A percentile compares a stretch with the other conserved stretches of the same genome.
Conservation (phyloP, 2,329 filamentous ascomycete genomes). For the Aureobasidium sp. region DNA sequence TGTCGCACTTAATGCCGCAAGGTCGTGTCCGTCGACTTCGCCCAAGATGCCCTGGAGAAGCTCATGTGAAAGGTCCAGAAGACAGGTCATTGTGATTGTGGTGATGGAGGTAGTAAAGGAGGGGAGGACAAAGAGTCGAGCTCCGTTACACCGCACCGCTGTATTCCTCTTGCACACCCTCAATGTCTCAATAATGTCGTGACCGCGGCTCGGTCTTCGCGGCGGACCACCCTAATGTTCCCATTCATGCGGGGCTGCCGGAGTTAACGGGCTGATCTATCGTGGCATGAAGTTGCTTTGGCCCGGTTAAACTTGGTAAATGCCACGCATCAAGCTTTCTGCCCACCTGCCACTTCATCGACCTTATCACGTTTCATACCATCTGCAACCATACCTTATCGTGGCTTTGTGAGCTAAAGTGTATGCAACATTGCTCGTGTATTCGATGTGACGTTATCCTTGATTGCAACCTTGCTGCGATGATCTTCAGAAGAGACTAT, state of each 20-base stretch:
- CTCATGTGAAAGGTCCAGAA: conserved; percentile 52
- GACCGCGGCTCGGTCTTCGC: conserved; percentile 4
- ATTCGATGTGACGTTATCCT: not conserved
- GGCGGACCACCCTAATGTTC: conserved; percentile 4
- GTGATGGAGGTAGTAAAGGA: too few relatives aligned
- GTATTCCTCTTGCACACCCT: not conserved
- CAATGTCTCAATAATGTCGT: not conserved
- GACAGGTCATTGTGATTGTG: conserved; percentile 26
- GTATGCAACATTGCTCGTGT: not conserved
- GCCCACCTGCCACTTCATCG: too few relatives aligned
- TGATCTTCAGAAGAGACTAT: not conserved
- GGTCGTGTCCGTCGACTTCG: conserved; percentile 50
- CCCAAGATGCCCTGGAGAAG: conserved; percentile 56
- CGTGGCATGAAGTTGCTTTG: not conserved
- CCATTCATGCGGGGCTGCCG: not conserved
- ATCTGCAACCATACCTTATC: not conserved
- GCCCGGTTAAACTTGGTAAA: conserved; percentile 1
- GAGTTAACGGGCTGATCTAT: not conserved
- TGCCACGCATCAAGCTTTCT: not conserved
- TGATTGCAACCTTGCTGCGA: not conserved
- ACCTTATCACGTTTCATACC: not conserved
- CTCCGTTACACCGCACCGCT: not conserved
- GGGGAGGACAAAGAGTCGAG: not conserved
- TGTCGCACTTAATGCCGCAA: conserved; percentile 46
- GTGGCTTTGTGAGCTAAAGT: not conserved